phyloP scores from a whole-genome alignment of 2,329 filamentous ascomycete species.

The Stachybotrys chlorohalonatus region DNA sequence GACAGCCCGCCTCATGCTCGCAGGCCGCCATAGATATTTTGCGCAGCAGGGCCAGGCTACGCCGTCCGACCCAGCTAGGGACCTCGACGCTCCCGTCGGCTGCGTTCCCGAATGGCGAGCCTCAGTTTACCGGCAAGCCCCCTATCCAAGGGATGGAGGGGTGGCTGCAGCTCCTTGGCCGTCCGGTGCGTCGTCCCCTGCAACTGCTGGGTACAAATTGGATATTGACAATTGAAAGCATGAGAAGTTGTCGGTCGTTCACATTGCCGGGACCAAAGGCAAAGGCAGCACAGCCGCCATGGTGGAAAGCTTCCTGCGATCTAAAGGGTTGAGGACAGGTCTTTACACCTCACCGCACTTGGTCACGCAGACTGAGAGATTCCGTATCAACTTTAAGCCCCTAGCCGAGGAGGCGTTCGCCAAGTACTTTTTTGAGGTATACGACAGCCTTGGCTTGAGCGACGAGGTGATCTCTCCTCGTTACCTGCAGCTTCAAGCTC shows the following conservation, averaged over 20 bases:
- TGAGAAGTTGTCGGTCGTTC: slow-evolving; percentile 23
- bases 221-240: not conserved
- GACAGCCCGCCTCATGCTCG: not conserved
- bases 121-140: not conserved
- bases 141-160: not conserved
- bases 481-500: slow-evolving; percentile 2
- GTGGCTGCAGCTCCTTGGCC: not conserved
- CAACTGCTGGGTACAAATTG: not conserved
- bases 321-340: slow-evolving; percentile 19
- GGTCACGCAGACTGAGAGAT: slow-evolving; percentile 30
- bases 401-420: slow-evolving; percentile 28
- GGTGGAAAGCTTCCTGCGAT: slow-evolving; percentile 29
- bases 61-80: not conserved
- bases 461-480: slow-evolving; percentile 1
- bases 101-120: not conserved
- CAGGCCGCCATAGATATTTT: not conserved
- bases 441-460: slow-evolving; percentile 20
- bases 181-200: not conserved
- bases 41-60: not conserved
- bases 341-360: slow-evolving; percentile 42
- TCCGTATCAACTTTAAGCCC: slow-evolving; percentile 28
- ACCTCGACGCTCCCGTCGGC: not conserved
- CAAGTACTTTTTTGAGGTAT: slow-evolving; percentile 34
- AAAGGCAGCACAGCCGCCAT: slow-evolving; percentile 45
- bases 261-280: slow-evolving; percentile 45